These are phyloP conservation scores for Phalaenopsis aphrodite DNA, from an alignment of 106 monocot species.

Conservation along the genomic window DNA sequence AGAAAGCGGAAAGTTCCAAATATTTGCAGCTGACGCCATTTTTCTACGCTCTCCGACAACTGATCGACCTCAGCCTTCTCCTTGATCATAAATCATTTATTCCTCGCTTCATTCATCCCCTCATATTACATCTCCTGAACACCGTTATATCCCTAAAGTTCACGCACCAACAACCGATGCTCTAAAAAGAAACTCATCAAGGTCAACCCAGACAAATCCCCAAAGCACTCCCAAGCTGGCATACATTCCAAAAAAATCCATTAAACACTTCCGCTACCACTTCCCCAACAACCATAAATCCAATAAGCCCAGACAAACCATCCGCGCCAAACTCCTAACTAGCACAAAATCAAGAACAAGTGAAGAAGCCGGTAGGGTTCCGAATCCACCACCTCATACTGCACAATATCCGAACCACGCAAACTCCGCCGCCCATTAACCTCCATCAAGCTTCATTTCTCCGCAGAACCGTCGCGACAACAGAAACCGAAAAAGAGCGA, in stretches of 20 bases:
- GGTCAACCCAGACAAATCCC: neutral
- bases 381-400: neutral
- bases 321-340: neutral
- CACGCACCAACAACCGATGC: neutral
- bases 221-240: neutral
- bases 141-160: neutral
- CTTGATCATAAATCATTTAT: neutral
- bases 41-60: neutral
- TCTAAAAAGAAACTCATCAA: neutral
- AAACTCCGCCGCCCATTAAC: neutral
- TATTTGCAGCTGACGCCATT: neutral
- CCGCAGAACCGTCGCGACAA: neutral
- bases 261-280: neutral
- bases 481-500: neutral
- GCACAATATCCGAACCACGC: neutral
- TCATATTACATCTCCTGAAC: no score
- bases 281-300: neutral
- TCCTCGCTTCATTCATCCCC: neutral
- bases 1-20: neutral
- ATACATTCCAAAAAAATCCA: neutral
- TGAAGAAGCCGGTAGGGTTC: neutral
- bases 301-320: neutral
- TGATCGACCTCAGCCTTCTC: neutral
- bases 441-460: neutral
- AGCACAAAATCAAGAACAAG: neutral